Evolutionary conservation across 176 grass and related monocot species (phyloP).

Genomic region (Eremochloa ophiuroides): DNA sequence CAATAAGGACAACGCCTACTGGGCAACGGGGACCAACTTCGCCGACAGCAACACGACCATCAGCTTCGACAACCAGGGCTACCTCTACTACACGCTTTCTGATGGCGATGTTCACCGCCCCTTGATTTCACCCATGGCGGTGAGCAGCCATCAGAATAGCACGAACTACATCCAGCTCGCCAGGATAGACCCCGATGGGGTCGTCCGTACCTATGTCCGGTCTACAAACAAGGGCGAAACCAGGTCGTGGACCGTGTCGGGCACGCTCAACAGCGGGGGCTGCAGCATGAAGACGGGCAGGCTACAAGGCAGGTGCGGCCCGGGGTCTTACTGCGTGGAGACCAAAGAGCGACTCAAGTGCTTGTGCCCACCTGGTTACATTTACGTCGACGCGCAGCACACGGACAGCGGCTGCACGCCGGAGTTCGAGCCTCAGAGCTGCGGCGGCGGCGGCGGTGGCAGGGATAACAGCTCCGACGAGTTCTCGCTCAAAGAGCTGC

Average conservation of each 20-base stretch:
- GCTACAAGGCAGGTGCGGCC: conserved; percentile 23
- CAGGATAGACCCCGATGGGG: background rate
- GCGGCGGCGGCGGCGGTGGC: background rate
- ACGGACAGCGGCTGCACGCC: conserved; percentile 18
- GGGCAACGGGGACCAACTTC: background rate
- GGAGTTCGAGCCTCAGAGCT: conserved; percentile 18
- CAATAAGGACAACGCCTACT: conserved; percentile 40
- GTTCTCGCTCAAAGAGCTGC: background rate
- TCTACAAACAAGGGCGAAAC: background rate
- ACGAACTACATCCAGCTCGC: background rate
- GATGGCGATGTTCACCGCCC: background rate
- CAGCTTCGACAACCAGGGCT: background rate
- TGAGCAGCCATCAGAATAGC: background rate
- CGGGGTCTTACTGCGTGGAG: conserved; percentile 10
- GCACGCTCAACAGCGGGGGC: background rate
- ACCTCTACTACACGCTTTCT: conserved; percentile 1
- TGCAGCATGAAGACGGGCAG: conserved; percentile 8
- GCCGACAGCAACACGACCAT: conserved; percentile 9
- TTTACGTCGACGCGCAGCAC: background rate
- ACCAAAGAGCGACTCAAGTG: background rate
- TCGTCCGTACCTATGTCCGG: background rate
- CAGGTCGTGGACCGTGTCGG: background rate
- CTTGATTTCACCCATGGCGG: background rate
- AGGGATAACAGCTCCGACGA: background rate
- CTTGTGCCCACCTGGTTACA: conserved; percentile 7